Base-by-base conservation (phyloP, 192 early-diverging fungal species). In the Umbelopsis ramanniana region DNA sequence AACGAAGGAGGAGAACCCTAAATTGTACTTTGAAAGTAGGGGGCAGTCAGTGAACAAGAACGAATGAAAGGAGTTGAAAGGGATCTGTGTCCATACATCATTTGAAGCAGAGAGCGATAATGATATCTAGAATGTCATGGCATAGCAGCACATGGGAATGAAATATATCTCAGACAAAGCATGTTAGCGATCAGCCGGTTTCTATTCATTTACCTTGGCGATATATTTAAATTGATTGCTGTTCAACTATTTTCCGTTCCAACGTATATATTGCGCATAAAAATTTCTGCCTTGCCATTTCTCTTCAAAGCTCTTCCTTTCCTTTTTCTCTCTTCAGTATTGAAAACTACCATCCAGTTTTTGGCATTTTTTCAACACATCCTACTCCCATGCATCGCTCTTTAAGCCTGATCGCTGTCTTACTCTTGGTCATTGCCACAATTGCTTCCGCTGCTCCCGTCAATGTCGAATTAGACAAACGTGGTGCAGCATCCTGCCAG, bases 11-110 rank as follows among this genome's bases (percentile, higher is more conserved):
- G 33, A 63, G 14, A 19, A 43, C 40, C 48, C 48, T 6, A 50
- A 50, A 50, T 50, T 50, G 48, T 50, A 50, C 15, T 21, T 21
- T n/a, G 48, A 17, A 21, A 37, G 57, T 63, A 38, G 26, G 57
- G 54, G 57, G 57, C 17, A 19, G 17, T n/a, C 48, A 50, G 48
- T 63, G 17, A 37, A 29, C 57, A 63, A 29, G 57, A 63, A 63
- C 33, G 57, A 63, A 29, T 63, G 57, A 63, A 63, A 63, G 57
- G 57, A 63, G 57, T 26, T 63, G 29, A 35, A 63, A 63, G 19
- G 57, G 57, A 63, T 37, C 37, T 35, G 57, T 43, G 29, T 12
- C 6, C 40, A 43, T 43, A 1, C 17, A 63, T 12, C 9, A 24
- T 22, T 29, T 6, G 3, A 29, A 29, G 29, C 29, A 29, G 29